Conservation (phyloP, 2,329 filamentous ascomycete species). For the Escovopsis sp. region DNA sequence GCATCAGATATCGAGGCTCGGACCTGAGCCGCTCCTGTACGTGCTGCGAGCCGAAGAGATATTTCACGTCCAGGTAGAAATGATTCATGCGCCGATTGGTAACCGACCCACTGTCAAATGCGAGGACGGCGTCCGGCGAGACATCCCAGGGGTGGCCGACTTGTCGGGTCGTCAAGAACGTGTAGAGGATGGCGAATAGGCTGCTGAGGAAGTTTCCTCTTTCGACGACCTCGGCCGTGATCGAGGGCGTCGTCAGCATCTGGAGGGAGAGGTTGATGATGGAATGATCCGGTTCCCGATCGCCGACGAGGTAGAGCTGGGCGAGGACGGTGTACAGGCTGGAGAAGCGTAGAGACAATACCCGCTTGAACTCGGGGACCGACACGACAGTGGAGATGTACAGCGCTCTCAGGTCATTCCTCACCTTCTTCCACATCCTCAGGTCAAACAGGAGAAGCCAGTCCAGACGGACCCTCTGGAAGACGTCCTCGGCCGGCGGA, state of each 20-base stretch:
- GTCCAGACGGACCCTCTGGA: constrained; percentile 78
- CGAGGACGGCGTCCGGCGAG: constrained; percentile 69
- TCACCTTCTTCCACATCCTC: constrained; percentile 89
- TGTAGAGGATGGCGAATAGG: constrained; percentile 91
- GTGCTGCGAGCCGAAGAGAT: constrained; percentile 75
- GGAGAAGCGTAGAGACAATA: constrained; percentile 84
- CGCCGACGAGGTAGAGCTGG: constrained; percentile 88
- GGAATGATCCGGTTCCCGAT: constrained; percentile 91
- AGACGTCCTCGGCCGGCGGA: constrained; percentile 71
- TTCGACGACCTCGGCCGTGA: constrained; percentile 89
- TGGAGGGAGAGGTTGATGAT: constrained; percentile 96
- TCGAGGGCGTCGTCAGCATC: constrained; percentile 91
- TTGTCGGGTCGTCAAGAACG: constrained; percentile 89
- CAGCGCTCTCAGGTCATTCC: constrained; percentile 77
- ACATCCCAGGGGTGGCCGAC: constrained; percentile 89
- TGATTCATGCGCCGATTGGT: constrained; percentile 94
- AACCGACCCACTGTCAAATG: constrained; percentile 87
- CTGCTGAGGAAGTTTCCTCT: constrained; percentile 92
- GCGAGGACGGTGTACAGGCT: constrained; percentile 87
- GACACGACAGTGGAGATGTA: constrained; percentile 95
- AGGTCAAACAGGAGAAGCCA: constrained; percentile 92
- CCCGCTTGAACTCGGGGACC: constrained; percentile 89
- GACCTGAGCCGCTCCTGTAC: constrained; percentile 73
- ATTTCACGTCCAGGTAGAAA: constrained; percentile 90
- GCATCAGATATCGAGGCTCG: constrained; percentile 77